Base-by-base conservation (phyloP, 1,284 basidiomycete genomes). In the Rhodotorula sp. region DNA sequence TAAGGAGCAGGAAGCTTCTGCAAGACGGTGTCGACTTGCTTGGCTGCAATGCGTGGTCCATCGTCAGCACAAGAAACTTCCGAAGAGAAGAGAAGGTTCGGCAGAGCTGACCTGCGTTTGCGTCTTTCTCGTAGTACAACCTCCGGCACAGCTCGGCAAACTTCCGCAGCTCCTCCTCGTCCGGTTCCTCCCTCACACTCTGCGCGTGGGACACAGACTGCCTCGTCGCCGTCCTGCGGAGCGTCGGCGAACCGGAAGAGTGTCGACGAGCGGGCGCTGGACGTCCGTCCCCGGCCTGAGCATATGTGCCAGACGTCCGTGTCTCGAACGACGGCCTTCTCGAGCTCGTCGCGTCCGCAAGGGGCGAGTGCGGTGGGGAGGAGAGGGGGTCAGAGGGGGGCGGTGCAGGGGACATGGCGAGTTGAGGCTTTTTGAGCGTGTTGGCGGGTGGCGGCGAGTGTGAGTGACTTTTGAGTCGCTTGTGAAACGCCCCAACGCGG, bases 61-160 rank as follows among this genome's bases (percentile, higher is more conserved):
- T 20, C 5, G 48, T 51, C 24, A 46, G 46, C 26, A 9, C 5
- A 6, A 10, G 50, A 31, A 20, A 28, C 2, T 6, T 15, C 18
- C 22, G n/a, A 10, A n/a, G 16, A 2, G 24, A 30, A 40, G 5
- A 30, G 8, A 28, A 40, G 48, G 47, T 6, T 52, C 57, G 64
- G n/a, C 61, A 57, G 40, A 44, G 15, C 40, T 3, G 7, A 44
- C 54, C 54, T 16, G 54, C 54, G 5, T 40, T 11, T 0, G 31
- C 22, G 40, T 67, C 54, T 10, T 59, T 59, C 30, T 71, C 65
- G 48, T 65, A 72, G 65, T 74, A 74, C 7, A 69, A 60, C 30
- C 52, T 22, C 3, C 63, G 50, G n/a, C 65, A 69, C 31, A 71
- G 34, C 13, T 24, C 56, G 0, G 60, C 59, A 34, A 74, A 72